These are phyloP conservation scores for Paxillus involutus DNA, from an alignment of 768 basidiomycete genomes.

Conservation along the genomic window DNA sequence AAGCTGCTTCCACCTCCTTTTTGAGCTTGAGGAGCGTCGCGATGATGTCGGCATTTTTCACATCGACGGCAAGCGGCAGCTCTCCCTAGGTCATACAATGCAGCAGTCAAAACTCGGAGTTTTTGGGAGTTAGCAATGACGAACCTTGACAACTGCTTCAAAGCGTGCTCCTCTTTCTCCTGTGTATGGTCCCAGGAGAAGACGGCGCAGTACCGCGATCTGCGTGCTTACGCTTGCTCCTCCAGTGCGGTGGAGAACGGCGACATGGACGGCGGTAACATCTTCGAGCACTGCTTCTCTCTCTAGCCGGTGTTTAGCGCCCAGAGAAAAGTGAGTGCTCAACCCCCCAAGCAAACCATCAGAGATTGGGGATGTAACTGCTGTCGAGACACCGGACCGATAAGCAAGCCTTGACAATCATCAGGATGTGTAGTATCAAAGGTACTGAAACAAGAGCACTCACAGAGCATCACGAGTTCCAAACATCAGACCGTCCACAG, in stretches of 20 bases:
- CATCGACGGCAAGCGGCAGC: conserved; percentile 64
- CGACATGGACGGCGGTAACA: conserved; percentile 64
- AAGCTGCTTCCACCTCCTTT: conserved; percentile 44
- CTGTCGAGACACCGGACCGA: conserved; percentile 70
- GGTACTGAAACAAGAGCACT: conserved; percentile 17
- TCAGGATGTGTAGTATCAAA: conserved; percentile 5
- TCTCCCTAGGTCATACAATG: conserved; percentile 40
- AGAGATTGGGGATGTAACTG: conserved; percentile 58
- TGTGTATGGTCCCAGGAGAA: conserved; percentile 37
- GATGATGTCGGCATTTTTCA: conserved; percentile 75
- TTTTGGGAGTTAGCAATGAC: conserved; percentile 1
- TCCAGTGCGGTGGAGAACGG: conserved; percentile 29
- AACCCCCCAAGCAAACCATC: conserved; percentile 61
- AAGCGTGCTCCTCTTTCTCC: conserved; percentile 32
- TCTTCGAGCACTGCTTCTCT: conserved; percentile 65
- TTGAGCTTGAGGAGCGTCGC: conserved; percentile 65
- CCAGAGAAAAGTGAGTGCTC: conserved; percentile 59
- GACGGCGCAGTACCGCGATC: conserved; percentile 51
- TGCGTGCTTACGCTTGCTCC: conserved; percentile 60
- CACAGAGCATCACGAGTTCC: conserved; percentile 50
- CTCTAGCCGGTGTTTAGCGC: conserved; percentile 57
- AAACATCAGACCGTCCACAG: conserved; percentile 64
- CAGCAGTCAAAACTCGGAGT: conserved; percentile 7
- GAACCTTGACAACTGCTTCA: conserved; percentile 37
- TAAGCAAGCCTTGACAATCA: conserved; percentile 59